Evolutionary conservation across 2,329 filamentous ascomycete genomes (phyloP).

Genomic region (Botrytis pseudocinerea): DNA sequence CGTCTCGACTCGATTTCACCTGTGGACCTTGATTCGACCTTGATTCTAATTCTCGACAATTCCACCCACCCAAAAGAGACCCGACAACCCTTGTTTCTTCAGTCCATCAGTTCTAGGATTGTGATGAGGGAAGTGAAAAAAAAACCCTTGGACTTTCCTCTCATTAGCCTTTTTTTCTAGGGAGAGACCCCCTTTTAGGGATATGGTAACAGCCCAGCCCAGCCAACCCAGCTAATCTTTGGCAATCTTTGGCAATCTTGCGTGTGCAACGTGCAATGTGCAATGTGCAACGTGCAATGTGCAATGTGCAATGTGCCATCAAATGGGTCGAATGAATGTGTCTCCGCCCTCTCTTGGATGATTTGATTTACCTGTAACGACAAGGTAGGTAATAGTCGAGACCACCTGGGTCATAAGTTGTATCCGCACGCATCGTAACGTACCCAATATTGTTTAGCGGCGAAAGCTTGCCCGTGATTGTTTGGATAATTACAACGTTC

Average conservation of each 20-base stretch:
- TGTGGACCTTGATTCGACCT: background rate
- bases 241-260: constrained; percentile 2
- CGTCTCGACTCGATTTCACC: background rate
- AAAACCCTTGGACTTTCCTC: background rate
- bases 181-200: background rate
- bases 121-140: background rate
- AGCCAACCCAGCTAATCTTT: background rate
- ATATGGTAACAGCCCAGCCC: background rate
- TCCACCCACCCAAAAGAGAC: background rate
- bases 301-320: background rate
- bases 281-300: background rate
- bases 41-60: background rate
- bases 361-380: background rate
- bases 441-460: background rate
- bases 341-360: background rate
- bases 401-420: background rate
- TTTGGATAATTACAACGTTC: background rate
- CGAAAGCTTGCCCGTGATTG: background rate
- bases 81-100: background rate
- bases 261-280: background rate
- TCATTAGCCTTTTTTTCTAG: background rate
- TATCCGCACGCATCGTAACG: background rate
- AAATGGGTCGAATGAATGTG: too few species aligned
- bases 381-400: background rate
- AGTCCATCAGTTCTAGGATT: background rate